A percentile compares a stretch with the other conserved stretches of the same genome.
phyloP scores from a whole-genome alignment of 768 basidiomycete species.

The Suillus plorans region DNA sequence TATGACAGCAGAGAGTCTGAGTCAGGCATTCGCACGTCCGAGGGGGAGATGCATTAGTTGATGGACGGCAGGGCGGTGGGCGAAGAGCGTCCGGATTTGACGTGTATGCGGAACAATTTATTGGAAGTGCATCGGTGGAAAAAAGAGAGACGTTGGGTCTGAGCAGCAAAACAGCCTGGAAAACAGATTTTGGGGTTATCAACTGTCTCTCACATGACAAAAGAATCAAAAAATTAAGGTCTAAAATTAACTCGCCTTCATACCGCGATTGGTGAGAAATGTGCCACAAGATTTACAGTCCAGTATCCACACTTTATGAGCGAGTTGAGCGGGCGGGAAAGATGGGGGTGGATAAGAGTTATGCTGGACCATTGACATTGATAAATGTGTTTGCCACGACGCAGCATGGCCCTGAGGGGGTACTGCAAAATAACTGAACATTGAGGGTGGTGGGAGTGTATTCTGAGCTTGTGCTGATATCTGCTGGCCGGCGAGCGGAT shows the following conservation, averaged over 20 bases:
- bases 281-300: slow-evolving; percentile 72
- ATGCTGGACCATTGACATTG: slow-evolving; percentile 36
- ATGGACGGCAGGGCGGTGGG: slow-evolving; percentile 38
- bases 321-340: slow-evolving; percentile 42
- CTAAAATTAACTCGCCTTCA: slow-evolving; percentile 57
- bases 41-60: slow-evolving; percentile 28
- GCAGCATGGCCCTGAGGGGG: slow-evolving; percentile 15
- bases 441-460: slow-evolving; percentile 15
- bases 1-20: slow-evolving; percentile 77
- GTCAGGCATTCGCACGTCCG: slow-evolving; percentile 87
- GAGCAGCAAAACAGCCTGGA: slow-evolving; percentile 78
- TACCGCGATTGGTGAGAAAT: slow-evolving; percentile 81
- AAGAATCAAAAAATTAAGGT: slow-evolving; percentile 2
- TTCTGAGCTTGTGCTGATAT: slow-evolving; percentile 12
- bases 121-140: slow-evolving; percentile 77
- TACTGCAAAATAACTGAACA: slow-evolving; percentile 28
- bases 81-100: slow-evolving; percentile 44
- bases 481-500: slow-evolving; percentile 9
- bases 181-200: slow-evolving; percentile 9
- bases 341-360: slow-evolving; percentile 42
- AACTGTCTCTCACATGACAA: slow-evolving; percentile 5
- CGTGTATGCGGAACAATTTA: slow-evolving; percentile 71
- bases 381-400: slow-evolving; percentile 34
- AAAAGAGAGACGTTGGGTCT: slow-evolving; percentile 80
- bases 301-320: slow-evolving; percentile 79